Conservation (phyloP, 768 basidiomycete genomes). For the Phaffia tasmanica region DNA sequence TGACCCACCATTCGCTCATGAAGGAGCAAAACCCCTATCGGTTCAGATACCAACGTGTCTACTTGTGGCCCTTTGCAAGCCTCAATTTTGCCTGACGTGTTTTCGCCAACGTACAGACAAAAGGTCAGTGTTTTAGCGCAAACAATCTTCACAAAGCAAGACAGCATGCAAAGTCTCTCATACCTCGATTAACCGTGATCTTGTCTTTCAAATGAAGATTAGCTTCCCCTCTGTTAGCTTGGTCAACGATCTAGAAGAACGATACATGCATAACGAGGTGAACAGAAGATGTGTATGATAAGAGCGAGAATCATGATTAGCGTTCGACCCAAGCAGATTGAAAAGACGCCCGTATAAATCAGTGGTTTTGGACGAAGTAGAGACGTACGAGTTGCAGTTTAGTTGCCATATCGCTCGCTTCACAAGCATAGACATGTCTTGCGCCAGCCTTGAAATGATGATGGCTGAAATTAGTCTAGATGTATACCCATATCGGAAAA, state of each 20-base stretch:
- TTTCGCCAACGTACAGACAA: too few species aligned
- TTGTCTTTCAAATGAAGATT: conserved; percentile 19
- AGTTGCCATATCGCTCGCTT: conserved; percentile 20
- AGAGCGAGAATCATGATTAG: neutral
- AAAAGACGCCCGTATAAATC: neutral
- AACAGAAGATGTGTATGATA: neutral
- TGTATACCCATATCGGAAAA: neutral
- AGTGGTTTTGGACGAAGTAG: neutral
- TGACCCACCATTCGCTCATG: conserved; percentile 23
- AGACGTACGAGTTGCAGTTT: conserved; percentile 16
- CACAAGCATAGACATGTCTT: conserved; percentile 16
- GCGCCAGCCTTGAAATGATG: conserved; percentile 18
- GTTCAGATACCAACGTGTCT: conserved; percentile 22
- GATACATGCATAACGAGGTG: neutral
- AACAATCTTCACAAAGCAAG: too few species aligned
- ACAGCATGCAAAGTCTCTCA: too few species aligned
- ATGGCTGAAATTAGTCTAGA: neutral
- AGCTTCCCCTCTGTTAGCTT: conserved; percentile 8
- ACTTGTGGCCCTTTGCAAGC: conserved; percentile 15
- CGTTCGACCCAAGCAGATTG: neutral
- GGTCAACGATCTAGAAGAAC: conserved; percentile 20
- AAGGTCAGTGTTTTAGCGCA: too few species aligned
- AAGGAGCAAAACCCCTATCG: conserved; percentile 22
- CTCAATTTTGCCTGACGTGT: conserved; percentile 21
- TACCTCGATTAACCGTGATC: conserved; percentile 7